Conservation (phyloP, 1,284 basidiomycete species). For the Meripilus lineatus region DNA sequence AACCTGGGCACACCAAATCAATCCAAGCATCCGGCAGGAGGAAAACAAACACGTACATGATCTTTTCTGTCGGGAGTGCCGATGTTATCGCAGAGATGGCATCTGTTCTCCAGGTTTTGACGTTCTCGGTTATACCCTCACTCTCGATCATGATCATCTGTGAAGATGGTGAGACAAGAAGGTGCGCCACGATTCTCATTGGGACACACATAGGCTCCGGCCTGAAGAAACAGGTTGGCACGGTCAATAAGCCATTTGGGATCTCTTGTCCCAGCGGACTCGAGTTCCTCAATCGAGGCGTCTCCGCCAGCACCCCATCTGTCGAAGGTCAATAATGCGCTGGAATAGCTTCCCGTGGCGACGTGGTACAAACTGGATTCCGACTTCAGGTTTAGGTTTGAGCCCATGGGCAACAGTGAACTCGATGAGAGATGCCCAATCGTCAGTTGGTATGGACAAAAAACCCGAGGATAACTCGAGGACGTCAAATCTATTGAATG, state of each 20-base stretch:
- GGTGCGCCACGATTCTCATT: neutral
- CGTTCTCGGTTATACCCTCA: constrained; percentile 46
- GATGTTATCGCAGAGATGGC: constrained; percentile 39
- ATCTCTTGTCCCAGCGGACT: constrained; percentile 36
- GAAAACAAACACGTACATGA: constrained; percentile 32
- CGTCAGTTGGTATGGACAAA: constrained; percentile 41
- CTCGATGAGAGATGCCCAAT: constrained; percentile 38
- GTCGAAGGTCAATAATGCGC: neutral
- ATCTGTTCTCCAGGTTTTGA: constrained; percentile 37
- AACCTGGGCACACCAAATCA: constrained; percentile 25
- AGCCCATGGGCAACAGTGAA: constrained; percentile 35
- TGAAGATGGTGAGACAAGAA: neutral
- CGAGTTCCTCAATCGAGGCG: constrained; percentile 34
- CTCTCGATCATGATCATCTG: constrained; percentile 46
- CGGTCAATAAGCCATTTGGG: constrained; percentile 40
- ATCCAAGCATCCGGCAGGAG: no score
- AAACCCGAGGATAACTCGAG: constrained; percentile 42
- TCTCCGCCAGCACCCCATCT: constrained; percentile 42
- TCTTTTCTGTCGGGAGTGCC: constrained; percentile 36
- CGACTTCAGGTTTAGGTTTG: constrained; percentile 43
- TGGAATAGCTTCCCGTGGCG: neutral
- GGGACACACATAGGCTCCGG: constrained; percentile 31
- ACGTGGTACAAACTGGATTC: constrained; percentile 26
- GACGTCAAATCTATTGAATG: constrained; percentile 33
- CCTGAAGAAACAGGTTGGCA: constrained; percentile 38